phyloP scores from a whole-genome alignment of 495 filamentous ascomycete species.

The Podospora bellae-mahoneyi region DNA sequence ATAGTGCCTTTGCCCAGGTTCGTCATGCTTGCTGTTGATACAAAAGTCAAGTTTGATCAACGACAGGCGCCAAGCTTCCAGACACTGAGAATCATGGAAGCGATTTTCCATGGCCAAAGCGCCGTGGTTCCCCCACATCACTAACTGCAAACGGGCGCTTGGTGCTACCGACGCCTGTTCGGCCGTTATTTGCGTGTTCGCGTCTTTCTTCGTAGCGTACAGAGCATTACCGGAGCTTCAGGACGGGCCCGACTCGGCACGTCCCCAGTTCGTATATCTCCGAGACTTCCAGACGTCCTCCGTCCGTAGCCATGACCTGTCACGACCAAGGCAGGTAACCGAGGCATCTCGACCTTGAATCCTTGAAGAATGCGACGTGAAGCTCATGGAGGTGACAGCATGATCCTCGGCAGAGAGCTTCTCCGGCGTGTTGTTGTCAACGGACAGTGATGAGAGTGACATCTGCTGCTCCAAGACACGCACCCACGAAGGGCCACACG shows the following conservation, averaged over 20 bases:
- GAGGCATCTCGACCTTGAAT: neutral
- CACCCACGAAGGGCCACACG: constrained; percentile 13
- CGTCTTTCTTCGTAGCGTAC: neutral
- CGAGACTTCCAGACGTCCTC: constrained; percentile 2
- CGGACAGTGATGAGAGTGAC: neutral
- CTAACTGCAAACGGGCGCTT: constrained; percentile 3
- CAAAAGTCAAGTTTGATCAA: neutral
- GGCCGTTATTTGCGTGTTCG: constrained; percentile 3
- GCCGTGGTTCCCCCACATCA: constrained; percentile 1
- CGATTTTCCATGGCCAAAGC: constrained; percentile 8
- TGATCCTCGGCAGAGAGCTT: neutral
- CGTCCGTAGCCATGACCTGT: neutral
- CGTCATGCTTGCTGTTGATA: neutral
- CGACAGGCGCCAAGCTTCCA: neutral
- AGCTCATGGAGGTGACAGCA: neutral
- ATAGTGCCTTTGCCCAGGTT: neutral
- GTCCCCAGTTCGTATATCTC: neutral
- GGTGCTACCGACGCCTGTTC: constrained; percentile 5
- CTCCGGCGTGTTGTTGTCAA: neutral
- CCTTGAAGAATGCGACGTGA: neutral
- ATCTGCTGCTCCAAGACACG: neutral
- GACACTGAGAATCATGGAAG: neutral
- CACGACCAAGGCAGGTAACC: neutral
- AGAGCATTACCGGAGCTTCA: constrained; percentile 1
- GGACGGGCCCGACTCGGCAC: constrained; percentile 4